Percentiles rank a stretch among this genome's conserved stretches.
Conservation (phyloP, 345 rosid species). For the Gossypium anomalum region DNA sequence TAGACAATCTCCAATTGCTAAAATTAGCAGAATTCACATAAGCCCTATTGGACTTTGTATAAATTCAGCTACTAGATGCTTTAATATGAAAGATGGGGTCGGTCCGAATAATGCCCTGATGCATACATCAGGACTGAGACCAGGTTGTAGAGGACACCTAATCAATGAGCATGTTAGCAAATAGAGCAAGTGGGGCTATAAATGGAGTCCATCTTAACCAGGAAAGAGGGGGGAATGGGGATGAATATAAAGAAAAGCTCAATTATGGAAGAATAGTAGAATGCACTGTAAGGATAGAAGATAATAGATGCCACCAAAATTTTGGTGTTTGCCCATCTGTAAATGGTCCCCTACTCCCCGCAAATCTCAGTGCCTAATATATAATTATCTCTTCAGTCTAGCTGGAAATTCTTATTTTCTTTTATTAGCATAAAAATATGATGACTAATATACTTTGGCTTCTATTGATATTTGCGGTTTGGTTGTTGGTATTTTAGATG, state of each 20-base stretch:
- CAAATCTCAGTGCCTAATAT: slow-evolving; percentile 26
- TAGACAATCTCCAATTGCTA: neutral
- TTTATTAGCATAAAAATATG: neutral
- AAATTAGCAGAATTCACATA: neutral
- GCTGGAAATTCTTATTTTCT: slow-evolving; percentile 35
- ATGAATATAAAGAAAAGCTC: slow-evolving; percentile 24
- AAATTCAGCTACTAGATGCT: neutral
- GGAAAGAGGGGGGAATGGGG: slow-evolving; percentile 18
- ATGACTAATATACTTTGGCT: slow-evolving; percentile 4
- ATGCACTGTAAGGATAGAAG: slow-evolving; percentile 17
- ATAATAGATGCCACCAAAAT: slow-evolving; percentile 26
- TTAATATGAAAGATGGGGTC: slow-evolving; percentile 7
- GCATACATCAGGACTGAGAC: slow-evolving; percentile 10
- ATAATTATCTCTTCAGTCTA: slow-evolving; percentile 27
- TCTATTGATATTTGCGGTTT: slow-evolving; percentile 21
- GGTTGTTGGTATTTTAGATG: slow-evolving; percentile 21
- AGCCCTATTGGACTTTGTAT: neutral
- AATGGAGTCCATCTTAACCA: slow-evolving; percentile 28
- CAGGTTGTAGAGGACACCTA: slow-evolving; percentile 15
- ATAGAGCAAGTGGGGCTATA: slow-evolving; percentile 25
- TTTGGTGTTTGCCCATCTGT: slow-evolving; percentile 34
- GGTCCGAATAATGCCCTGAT: slow-evolving; percentile 18
- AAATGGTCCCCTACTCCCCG: slow-evolving; percentile 36
- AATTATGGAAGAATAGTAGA: slow-evolving; percentile 42
- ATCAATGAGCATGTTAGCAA: slow-evolving; percentile 20